Conservation (phyloP, 352 stramenopile species). For the Pythium phragmitis region DNA sequence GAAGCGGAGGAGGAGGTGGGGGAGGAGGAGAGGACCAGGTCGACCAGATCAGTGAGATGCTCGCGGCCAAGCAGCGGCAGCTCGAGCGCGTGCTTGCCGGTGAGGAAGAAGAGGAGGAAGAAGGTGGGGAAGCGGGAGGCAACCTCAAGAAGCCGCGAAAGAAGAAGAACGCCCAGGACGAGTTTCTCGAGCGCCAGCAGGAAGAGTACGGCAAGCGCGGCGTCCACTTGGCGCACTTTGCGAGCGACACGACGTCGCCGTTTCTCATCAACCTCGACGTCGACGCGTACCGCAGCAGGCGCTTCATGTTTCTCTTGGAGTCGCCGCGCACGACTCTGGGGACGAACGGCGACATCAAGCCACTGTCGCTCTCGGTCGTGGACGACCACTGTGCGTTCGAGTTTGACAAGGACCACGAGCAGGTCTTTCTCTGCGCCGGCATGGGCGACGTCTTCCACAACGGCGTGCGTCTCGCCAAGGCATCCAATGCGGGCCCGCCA, state of each 20-base stretch:
- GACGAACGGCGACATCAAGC: conserved; percentile 88
- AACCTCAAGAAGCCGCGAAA: conserved; percentile 2
- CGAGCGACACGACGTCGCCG: conserved; percentile 73
- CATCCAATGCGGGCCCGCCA: conserved; percentile 12
- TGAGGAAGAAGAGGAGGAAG: conserved; percentile 36
- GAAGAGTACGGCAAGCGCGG: conserved; percentile 91
- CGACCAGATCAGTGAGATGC: conserved; percentile 61
- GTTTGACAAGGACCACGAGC: conserved; percentile 51
- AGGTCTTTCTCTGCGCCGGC: conserved; percentile 57
- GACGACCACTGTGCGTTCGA: conserved; percentile 85
- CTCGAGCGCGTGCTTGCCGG: conserved; percentile 66
- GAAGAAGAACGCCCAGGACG: conserved; percentile 62
- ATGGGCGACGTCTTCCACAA: conserved; percentile 89
- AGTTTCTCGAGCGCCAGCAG: conserved; percentile 84
- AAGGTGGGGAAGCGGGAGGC: conserved; percentile 18
- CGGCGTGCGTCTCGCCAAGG: conserved; percentile 57
- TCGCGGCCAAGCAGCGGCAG: conserved; percentile 72
- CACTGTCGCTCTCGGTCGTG: conserved; percentile 89
- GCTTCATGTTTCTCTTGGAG: conserved; percentile 91
- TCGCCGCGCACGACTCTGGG: conserved; percentile 50
- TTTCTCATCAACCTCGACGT: conserved; percentile 95
- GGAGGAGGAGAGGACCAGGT: conserved; percentile 42
- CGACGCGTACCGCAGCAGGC: conserved; percentile 90
- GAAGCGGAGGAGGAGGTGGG: conserved; percentile 22
- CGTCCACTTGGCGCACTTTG: conserved; percentile 89